Evolutionary conservation across 1,284 basidiomycete species (phyloP), one percentile per base, ranked within the genome.

Genomic region (Moniliella sp.): DNA sequence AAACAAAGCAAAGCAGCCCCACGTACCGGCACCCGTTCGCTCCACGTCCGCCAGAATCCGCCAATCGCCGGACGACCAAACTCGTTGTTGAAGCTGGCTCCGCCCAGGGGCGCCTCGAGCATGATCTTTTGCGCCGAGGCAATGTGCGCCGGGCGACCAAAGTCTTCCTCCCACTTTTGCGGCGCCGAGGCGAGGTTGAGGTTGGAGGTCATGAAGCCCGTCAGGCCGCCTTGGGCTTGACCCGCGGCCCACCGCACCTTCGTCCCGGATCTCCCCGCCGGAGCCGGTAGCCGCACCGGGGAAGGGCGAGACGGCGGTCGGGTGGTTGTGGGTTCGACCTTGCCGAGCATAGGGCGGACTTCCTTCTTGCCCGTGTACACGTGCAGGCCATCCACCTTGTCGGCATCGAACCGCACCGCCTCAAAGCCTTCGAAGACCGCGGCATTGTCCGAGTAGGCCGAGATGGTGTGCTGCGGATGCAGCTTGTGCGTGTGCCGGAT

Each of bases 241-340:
- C 1, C 88, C 91, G 34, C 78, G 69, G 4, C 88, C 88, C 21
- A 88, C 83, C 5, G 88, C 79, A 25, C 88, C 91, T 64, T 99
- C 88, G 61, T 99, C 88, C 36, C 88, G 73, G 48, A 97, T 97
- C 64, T 99, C 88, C 18, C 88, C 88, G 13, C 91, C 88, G 1
- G 88, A 93, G 16, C 88, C 88, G 2, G 88, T 97, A 1, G 88
- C 86, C 0, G 91, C 88, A 26, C 88, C 88, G 3, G 88, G 83
- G 62, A 79, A 97, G 0, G 91, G 91, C 3, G 88, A 97, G 9
- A 97, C 84, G 3, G 88, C 91, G 3, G 88, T 97, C 1, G 91
- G 88, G 58, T 97, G 91, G 62, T 99, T 99, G 63, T 99, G 88
- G 5, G 91, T 99, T 97, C 91, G 38, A 97, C 91, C 65, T 99